Evolutionary conservation across 2,329 filamentous ascomycete species (phyloP), one percentile per base, ranked within the genome.

Genomic region (Coniochaeta ligniaria): DNA sequence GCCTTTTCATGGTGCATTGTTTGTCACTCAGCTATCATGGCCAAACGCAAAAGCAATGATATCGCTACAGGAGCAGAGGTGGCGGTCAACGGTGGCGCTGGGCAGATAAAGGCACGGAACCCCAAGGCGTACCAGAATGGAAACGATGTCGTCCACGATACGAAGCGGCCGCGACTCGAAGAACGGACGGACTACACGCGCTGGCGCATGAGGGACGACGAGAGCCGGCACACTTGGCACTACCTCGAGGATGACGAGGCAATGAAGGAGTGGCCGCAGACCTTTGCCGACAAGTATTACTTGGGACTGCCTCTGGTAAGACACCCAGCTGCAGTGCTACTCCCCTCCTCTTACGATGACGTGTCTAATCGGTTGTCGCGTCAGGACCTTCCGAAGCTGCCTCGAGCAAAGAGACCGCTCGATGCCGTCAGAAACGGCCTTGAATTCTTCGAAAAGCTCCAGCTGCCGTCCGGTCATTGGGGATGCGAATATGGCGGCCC

Each of bases 401-500:
- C 88, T 24, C 78, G 81, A 61, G 80, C 94, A 3, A 84, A 85
- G 63, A 92, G 80, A 3, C 88, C 94, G 6, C 80, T 95, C 60
- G 85, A 95, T 65, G 81, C 91, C 5, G 92, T 91, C 3, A 80
- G 82, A 62, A 99, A 99, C 76, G 92, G 89, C 41, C 81, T 98
- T 59, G 79, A 84, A 3, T 98, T 96, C 79, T 96, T 96, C 77
- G 90, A 93, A 61, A 84, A 94, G 64, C 83, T 98, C 26, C 95
- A 99, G 73, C 81, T 97, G 1, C 86, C 89, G 16, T 89, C 91
- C 0, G 95, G 95, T 6, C 91, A 97, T 70, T 99, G 95, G 95
- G 95, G 83, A 6, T 98, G 94, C 77, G 95, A 99, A 73, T 99
- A 99, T 76, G 95, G 95, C 60, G 95, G 95, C 0, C 95, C 95